Evolutionary conservation across 495 filamentous ascomycete genomes (phyloP), one percentile per base, ranked within the genome.

Genomic region (Durotheca rogersii): DNA sequence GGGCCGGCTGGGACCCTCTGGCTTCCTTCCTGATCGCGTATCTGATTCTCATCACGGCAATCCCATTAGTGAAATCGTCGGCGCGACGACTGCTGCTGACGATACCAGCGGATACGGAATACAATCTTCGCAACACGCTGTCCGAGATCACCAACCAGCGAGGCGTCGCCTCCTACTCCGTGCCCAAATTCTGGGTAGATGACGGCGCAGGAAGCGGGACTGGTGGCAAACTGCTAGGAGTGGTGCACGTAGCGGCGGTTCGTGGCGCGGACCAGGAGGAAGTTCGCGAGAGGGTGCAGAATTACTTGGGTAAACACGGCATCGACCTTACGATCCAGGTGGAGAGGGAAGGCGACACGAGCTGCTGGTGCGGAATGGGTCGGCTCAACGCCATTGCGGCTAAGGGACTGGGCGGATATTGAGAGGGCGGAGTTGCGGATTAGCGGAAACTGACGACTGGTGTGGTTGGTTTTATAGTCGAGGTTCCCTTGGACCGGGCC

Each of bases 1-100:
- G 91, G 91, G 73, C 87, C 1, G 90, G 90, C n/a, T 99, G 91
- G 76, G 93, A 99, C 66, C 94, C 93, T 12, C 66, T 97, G 14
- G 93, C 92, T 2, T 96, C 93, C 1, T 90, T 90, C 64, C 73
- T 96, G 38, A 99, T 99, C 57, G 92, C 93, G 0, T 80, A 92
- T 25, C 73, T 97, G 48, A 99, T 99, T 54, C 88, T 96, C 61
- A 78, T 83, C 6, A 91, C 90, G 19, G 87, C 94, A 0, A 79
- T 91, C 15, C 93, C 93, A 1, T 77, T 99, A 5, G 90, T 99
- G 32, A 87, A 78, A 53, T 88, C 86, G 11, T 88, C 87, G 1
- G 93, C 91, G 2, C 81, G 83, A 53, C 83, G 84, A 10, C 67
- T 99, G 12, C 72, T 99, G 10, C 78, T 99, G 19, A 86, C 89